These are phyloP conservation scores for Fusarium heterosporum DNA, from an alignment of 2,329 filamentous ascomycete genomes.

Conservation along the genomic window DNA sequence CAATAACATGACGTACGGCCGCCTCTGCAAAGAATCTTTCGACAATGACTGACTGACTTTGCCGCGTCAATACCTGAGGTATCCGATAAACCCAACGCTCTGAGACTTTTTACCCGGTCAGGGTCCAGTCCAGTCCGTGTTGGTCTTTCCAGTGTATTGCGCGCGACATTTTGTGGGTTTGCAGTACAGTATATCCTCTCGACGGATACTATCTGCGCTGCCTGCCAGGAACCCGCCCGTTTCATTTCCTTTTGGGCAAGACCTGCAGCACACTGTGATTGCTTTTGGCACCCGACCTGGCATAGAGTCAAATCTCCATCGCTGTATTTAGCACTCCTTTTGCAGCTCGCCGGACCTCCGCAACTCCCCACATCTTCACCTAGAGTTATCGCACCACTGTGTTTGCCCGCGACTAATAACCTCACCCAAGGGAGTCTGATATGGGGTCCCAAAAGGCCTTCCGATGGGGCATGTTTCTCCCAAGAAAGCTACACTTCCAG, in stretches of 20 bases:
- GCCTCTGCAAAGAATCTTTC: neutral
- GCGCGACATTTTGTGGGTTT: neutral
- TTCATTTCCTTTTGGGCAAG: constrained; percentile 36
- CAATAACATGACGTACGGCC: constrained; percentile 33
- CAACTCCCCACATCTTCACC: constrained; percentile 40
- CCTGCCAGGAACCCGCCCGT: constrained; percentile 35
- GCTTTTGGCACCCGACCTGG: constrained; percentile 18
- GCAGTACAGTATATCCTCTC: neutral
- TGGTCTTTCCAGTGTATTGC: constrained; percentile 6
- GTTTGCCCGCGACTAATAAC: constrained; percentile 6
- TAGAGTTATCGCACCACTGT: constrained; percentile 10
- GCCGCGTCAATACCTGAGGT: neutral
- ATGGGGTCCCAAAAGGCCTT: constrained; percentile 20
- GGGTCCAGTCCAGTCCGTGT: constrained; percentile 16
- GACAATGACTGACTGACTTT: constrained; percentile 6
- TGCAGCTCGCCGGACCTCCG: constrained; percentile 6
- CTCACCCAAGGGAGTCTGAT: constrained; percentile 27
- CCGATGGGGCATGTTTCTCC: constrained; percentile 34
- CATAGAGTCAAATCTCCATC: constrained; percentile 29
- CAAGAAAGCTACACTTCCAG: constrained; percentile 28
- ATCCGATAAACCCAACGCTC: constrained; percentile 4
- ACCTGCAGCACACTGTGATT: constrained; percentile 38
- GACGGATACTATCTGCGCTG: constrained; percentile 6
- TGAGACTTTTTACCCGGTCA: constrained; percentile 33
- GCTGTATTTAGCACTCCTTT: constrained; percentile 9